Evolutionary conservation across 2,329 filamentous ascomycete species (phyloP), one percentile per base, ranked within the genome.

Genomic region (Pyrenophora graminea): DNA sequence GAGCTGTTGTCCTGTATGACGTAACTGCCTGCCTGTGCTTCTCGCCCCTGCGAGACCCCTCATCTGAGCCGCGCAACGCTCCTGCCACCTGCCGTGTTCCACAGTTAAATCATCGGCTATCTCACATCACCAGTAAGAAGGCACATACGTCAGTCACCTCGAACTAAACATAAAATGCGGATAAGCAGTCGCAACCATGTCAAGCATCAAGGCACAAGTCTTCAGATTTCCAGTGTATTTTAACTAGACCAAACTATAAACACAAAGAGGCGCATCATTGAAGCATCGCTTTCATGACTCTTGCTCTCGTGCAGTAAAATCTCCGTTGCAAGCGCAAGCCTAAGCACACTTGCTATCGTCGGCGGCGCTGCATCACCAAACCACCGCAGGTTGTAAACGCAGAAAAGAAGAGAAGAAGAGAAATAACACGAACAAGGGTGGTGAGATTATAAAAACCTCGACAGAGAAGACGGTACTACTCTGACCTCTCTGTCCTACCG

Each of bases 241-340:
- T 56, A 62, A 63, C 61, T 62, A 62, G 60, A 64, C 61, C 58
- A 59, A 67, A 57, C 53, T 67, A 47, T 67, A 60, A 66, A 69
- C 60, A 67, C 55, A 64, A 61, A 57, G 45, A 49, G 43, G 52
- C 54, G 51, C 58, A 55, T 50, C 44, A 47, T 31, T 45, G 21
- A 18, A 18, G 15, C 15, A 36, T 25, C 30, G 41, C 43, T 45
- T 44, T 52, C 53, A 55, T 67, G 58, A 59, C 61, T 60, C 51
- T 51, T 55, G 54, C 42, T 58, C 47, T 61, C 53, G 47, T 57
- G 49, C 25, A 44, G 47, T 51, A 48, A 38, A 34, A 52, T 45
- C 31, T 36, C 25, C 48, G 51, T 52, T 42, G 53, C 56, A 13
- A 56, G 51, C 49, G 44, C 54, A 63, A 64, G 65, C 67, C 63